phyloP scores from a whole-genome alignment of 768 basidiomycete genomes.

The Lentinula sp. region DNA sequence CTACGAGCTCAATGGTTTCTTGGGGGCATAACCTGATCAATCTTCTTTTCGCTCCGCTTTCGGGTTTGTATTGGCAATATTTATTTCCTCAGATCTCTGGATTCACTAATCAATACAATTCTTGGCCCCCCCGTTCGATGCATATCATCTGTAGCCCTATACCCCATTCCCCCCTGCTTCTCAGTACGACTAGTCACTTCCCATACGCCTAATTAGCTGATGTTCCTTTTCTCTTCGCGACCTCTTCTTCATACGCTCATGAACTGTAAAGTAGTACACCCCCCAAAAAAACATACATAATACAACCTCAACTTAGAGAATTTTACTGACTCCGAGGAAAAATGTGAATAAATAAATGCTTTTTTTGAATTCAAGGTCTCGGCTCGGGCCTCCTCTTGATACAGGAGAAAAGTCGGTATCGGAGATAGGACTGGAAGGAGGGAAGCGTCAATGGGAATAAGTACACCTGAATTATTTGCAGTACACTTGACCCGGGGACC shows the following conservation, averaged over 20 bases:
- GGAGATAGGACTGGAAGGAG: background rate
- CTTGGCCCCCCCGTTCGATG: background rate
- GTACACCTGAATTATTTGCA: background rate
- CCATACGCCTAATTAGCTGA: background rate
- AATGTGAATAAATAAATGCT: background rate
- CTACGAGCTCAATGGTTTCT: constrained; percentile 65
- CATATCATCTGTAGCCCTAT: constrained; percentile 1
- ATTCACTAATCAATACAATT: background rate
- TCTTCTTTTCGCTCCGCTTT: background rate
- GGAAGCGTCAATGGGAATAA: background rate
- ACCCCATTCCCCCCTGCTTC: background rate
- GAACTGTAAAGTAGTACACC: background rate
- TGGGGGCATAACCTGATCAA: constrained; percentile 15
- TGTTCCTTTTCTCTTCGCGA: background rate
- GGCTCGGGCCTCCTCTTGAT: background rate
- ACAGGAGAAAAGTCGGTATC: background rate
- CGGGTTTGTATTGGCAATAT: background rate
- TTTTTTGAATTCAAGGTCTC: background rate
- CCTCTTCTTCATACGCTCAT: background rate
- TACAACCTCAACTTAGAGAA: background rate
- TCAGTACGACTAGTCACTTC: background rate
- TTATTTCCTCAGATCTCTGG: background rate
- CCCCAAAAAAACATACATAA: background rate
- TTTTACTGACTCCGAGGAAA: background rate
- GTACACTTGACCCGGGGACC: background rate